Percentiles rank a stretch among this genome's conserved stretches.
Conservation (phyloP, 1,139 yeast genomes). For the Yamadazyma mexicana region DNA sequence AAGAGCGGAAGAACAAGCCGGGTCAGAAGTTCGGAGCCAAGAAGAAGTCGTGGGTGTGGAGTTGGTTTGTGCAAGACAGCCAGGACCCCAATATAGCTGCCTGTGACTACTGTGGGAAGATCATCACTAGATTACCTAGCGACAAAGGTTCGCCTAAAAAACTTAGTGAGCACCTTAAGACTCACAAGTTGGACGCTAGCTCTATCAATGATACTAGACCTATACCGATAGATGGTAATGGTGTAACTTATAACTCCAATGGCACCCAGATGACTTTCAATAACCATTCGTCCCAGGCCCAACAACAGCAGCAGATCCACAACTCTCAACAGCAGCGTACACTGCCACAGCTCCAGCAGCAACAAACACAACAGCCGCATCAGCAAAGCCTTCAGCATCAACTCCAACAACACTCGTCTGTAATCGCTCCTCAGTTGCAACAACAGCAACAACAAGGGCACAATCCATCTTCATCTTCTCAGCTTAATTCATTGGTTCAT, state of each 20-base stretch:
- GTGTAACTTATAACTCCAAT: slow-evolving; percentile 31
- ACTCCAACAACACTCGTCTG: neutral
- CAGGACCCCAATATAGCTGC: slow-evolving; percentile 51
- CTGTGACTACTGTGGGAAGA: slow-evolving; percentile 54
- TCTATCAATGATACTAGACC: slow-evolving; percentile 37
- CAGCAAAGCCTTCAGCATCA: neutral
- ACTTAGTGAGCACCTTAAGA: slow-evolving; percentile 54
- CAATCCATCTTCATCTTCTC: neutral
- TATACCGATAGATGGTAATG: slow-evolving; percentile 40
- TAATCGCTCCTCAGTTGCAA: slow-evolving; percentile 2
- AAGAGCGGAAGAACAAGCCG: slow-evolving; percentile 41
- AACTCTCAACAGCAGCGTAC: neutral
- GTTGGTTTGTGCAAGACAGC: slow-evolving; percentile 56
- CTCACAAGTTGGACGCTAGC: slow-evolving; percentile 48
- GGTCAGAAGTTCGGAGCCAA: slow-evolving; percentile 59
- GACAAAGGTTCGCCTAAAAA: slow-evolving; percentile 65
- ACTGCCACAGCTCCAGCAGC: neutral
- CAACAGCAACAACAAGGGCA: neutral
- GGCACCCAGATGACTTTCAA: slow-evolving; percentile 25
- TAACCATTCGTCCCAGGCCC: neutral
- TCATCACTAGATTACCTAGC: slow-evolving; percentile 45
- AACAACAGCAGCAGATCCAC: neutral
- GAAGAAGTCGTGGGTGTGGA: slow-evolving; percentile 63
- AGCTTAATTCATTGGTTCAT: neutral
- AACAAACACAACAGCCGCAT: slow-evolving; percentile 1